These are phyloP conservation scores for Phytopythium helicoides DNA, from an alignment of 352 stramenopile species.

Conservation along the genomic window DNA sequence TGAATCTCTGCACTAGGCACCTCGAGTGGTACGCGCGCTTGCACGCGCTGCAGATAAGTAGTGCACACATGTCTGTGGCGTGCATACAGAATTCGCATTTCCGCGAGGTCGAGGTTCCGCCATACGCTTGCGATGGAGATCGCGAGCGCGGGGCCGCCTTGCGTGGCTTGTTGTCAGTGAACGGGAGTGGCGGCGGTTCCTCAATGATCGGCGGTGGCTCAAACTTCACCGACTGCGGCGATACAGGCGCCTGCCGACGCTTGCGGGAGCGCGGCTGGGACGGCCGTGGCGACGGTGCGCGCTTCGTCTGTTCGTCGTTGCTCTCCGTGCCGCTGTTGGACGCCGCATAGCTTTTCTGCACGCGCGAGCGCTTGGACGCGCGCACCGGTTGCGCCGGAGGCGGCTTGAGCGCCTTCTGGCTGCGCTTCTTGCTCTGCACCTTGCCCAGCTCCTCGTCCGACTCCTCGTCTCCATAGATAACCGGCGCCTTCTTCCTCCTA, in stretches of 20 bases:
- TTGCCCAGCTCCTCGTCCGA: neutral
- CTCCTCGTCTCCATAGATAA: no score
- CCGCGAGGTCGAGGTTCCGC: conserved; percentile 4
- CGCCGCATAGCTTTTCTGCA: neutral
- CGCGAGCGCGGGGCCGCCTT: neutral
- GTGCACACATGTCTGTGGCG: conserved; percentile 23
- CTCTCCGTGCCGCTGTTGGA: neutral
- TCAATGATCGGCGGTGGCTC: conserved; percentile 18
- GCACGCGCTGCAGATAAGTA: conserved; percentile 38
- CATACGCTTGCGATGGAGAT: neutral
- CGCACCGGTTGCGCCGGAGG: neutral
- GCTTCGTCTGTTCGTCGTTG: neutral
- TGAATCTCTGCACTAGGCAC: conserved; percentile 36
- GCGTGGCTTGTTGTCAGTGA: conserved; percentile 15
- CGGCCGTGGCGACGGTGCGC: neutral
- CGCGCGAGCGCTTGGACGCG: conserved; percentile 4
- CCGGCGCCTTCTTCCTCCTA: no score
- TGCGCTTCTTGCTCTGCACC: conserved; percentile 2
- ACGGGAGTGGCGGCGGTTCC: conserved; percentile 29
- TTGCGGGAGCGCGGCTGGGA: neutral
- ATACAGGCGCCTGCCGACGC: neutral
- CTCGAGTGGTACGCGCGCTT: conserved; percentile 42
- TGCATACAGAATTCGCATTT: conserved; percentile 47
- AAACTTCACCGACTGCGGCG: neutral
- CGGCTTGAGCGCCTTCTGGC: neutral